These are phyloP conservation scores for Microcyclosporella mali DNA, from an alignment of 2,329 filamentous ascomycete genomes.

Conservation along the genomic window DNA sequence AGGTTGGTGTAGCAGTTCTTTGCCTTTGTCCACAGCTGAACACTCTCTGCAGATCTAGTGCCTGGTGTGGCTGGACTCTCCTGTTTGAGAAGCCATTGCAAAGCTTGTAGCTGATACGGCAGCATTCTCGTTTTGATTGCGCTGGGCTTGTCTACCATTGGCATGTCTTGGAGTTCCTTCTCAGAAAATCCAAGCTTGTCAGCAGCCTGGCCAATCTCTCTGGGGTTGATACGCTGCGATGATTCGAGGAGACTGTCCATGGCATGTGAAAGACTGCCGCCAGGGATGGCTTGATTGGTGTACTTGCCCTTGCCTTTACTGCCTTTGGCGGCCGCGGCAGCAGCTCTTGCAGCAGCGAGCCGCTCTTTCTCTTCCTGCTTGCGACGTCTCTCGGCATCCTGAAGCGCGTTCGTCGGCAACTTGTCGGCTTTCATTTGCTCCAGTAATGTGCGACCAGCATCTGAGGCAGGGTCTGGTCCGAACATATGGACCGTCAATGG, in stretches of 20 bases:
- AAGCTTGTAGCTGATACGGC: conserved; percentile 72
- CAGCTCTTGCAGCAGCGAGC: conserved; percentile 23
- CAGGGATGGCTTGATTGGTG: conserved; percentile 12
- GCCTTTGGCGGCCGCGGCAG: conserved; percentile 19
- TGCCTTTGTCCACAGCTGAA: conserved; percentile 75
- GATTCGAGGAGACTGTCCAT: conserved; percentile 59
- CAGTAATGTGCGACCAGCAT: conserved; percentile 49
- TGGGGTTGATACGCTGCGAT: conserved; percentile 62
- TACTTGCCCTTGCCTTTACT: conserved; percentile 12
- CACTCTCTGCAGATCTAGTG: conserved; percentile 52
- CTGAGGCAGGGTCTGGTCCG: conserved; percentile 45
- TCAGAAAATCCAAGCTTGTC: conserved; percentile 69
- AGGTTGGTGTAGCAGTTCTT: conserved; percentile 53
- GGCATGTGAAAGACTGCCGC: conserved; percentile 32
- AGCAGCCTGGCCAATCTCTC: conserved; percentile 57
- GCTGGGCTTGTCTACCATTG: conserved; percentile 62
- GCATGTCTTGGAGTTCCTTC: conserved; percentile 62
- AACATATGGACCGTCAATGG: conserved; percentile 64
- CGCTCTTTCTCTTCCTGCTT: conserved; percentile 20
- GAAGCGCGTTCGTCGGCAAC: conserved; percentile 49
- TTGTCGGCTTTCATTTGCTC: conserved; percentile 57
- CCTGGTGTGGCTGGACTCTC: conserved; percentile 64
- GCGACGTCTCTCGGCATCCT: conserved; percentile 33
- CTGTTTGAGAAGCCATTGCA: conserved; percentile 74
- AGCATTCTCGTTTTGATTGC: conserved; percentile 62